Evolutionary conservation across 257 asterid species (phyloP), one percentile per base, ranked within the genome.

Genomic region (Scutellaria galericulata): DNA sequence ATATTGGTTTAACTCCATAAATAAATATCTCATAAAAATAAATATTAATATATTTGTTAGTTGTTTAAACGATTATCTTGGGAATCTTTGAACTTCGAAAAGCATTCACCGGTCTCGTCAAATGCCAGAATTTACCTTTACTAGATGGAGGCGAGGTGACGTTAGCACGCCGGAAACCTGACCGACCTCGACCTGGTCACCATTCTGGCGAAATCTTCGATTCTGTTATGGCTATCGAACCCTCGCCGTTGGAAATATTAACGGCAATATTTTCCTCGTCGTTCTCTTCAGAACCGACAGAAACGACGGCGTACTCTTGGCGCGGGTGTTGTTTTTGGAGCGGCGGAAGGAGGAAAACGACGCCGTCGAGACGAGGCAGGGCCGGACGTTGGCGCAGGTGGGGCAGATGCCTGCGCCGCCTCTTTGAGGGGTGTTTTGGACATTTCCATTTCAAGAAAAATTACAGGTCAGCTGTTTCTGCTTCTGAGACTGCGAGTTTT

Each of bases 381-480:
- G 93, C 79, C 97, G 85, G 72, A 90, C 93, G 51, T 48, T 56
- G 72, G 61, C 75, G 69, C 88, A 90, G 66, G 80, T 58, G 6
- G 93, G 89, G 61, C 97, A 90, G 76, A 90, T 73, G 56, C 96
- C 97, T 82, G 27, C 89, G 83, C 20, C 88, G 87, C 68, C 91
- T 73, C 78, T 85, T 87, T 0, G 96, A 78, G 45, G 91, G 95
- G 87, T 90, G 96, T 66, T 85, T 86, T 51, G 83, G 90, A 70
- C 95, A 88, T 81, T 86, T 88, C 90, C 0, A 64, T 53, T 68
- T 31, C 4, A 31, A 4, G 37, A 18, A 40, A 52, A 40, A 9
- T n/a, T 46, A 13, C 10, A 9, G 27, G 5, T 31, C 20, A n/a
- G n/a, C 52, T 66, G 24, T 24, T 15, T 47, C 13, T 2, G 37